Conservation (phyloP, 495 filamentous ascomycete genomes). For the Aspergillus nidulans region DNA sequence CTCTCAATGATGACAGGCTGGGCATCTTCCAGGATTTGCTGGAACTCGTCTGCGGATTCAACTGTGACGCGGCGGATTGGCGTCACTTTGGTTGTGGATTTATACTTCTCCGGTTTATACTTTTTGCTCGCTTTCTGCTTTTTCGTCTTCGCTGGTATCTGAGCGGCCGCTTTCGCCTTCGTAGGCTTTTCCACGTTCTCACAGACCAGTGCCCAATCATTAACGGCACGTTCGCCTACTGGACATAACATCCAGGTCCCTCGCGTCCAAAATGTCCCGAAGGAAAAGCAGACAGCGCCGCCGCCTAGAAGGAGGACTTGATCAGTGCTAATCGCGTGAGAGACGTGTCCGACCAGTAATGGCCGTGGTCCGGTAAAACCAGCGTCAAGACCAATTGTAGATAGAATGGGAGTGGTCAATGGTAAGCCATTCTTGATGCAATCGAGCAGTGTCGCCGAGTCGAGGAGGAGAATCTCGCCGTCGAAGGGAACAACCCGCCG, state of each 20-base stretch:
- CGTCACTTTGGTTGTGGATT: constrained; percentile 6
- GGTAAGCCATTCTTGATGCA: constrained; percentile 12
- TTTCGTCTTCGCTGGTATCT: not conserved
- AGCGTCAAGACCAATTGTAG: constrained; percentile 20
- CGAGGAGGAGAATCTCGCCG: constrained; percentile 37
- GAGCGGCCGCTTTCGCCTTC: constrained; percentile 1
- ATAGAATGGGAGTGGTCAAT: constrained; percentile 14
- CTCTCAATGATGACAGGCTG: constrained; percentile 63
- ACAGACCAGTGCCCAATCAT: constrained; percentile 21
- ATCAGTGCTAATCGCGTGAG: constrained; percentile 40
- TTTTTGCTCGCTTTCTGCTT: not conserved
- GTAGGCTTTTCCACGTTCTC: constrained; percentile 12
- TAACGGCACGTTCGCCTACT: constrained; percentile 11
- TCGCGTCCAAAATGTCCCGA: constrained; percentile 72
- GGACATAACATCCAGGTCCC: constrained; percentile 46
- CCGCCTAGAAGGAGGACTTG: constrained; percentile 65
- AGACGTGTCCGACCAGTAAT: constrained; percentile 62
- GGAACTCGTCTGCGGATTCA: constrained; percentile 51
- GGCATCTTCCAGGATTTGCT: constrained; percentile 50
- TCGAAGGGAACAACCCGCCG: constrained; percentile 25
- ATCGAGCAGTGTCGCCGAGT: constrained; percentile 12
- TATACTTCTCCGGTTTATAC: not conserved
- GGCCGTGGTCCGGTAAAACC: constrained; percentile 39
- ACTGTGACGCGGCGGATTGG: constrained; percentile 49
- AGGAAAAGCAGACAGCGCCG: constrained; percentile 85